Percentiles rank a stretch among this genome's conserved stretches.
Conservation (phyloP, 352 stramenopile genomes). For the Blastocystis sp. region DNA sequence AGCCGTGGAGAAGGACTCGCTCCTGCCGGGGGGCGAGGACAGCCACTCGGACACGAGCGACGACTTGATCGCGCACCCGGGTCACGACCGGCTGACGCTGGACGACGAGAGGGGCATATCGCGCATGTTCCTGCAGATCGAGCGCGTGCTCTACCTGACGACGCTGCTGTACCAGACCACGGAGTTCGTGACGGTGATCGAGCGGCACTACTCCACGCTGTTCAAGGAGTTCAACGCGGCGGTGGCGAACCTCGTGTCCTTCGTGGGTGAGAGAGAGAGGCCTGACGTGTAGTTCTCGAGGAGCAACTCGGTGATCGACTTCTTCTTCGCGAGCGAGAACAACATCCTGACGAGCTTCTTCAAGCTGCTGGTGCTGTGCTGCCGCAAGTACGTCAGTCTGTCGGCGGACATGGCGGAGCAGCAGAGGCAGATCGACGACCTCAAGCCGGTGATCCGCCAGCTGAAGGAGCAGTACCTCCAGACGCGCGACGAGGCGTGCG, state of each 20-base stretch:
- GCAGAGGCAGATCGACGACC: neutral
- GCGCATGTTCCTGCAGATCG: neutral
- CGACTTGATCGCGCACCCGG: neutral
- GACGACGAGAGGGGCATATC: neutral
- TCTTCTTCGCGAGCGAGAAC: neutral
- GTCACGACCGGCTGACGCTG: neutral
- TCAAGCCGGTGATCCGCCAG: neutral
- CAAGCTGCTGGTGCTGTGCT: conserved; percentile 31
- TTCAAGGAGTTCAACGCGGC: neutral
- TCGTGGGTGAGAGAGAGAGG: neutral
- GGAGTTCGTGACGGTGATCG: neutral
- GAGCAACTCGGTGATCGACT: neutral
- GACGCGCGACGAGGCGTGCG: neutral
- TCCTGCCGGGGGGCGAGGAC: neutral
- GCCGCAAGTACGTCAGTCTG: neutral
- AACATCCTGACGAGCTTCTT: neutral
- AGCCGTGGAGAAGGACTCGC: neutral
- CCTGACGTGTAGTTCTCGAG: neutral
- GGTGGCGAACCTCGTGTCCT: neutral
- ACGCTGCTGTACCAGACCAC: neutral
- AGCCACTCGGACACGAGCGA: neutral
- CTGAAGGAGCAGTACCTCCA: neutral
- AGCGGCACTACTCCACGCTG: neutral
- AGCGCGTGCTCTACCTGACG: conserved; percentile 12
- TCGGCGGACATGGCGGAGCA: too few relatives aligned